These are phyloP conservation scores for Lasiosphaeris hirsuta DNA, from an alignment of 495 filamentous ascomycete species.

Conservation along the genomic window DNA sequence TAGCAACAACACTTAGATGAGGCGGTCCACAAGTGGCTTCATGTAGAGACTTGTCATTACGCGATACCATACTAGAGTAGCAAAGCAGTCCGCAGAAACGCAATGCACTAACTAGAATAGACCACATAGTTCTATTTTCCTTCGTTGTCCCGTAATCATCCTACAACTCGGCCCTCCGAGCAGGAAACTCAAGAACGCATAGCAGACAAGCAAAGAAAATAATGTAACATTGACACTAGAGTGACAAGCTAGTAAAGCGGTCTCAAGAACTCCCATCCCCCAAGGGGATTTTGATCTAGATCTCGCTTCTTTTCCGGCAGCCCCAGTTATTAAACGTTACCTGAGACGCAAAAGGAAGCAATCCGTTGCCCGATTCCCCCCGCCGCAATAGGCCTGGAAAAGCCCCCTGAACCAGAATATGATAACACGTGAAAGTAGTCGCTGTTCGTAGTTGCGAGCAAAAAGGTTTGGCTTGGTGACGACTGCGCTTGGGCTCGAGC, in stretches of 20 bases:
- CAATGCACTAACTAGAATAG: too few species aligned
- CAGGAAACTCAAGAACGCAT: too few species aligned
- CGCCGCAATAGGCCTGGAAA: background rate
- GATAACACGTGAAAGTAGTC: constrained; percentile 16
- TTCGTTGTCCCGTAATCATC: too few species aligned
- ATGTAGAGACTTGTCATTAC: too few species aligned
- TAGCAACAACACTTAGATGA: too few species aligned
- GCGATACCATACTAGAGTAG: too few species aligned
- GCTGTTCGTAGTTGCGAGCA: background rate
- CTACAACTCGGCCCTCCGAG: too few species aligned
- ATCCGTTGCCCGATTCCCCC: background rate
- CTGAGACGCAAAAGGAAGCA: constrained; percentile 7
- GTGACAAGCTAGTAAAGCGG: background rate
- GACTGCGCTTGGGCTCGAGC: background rate
- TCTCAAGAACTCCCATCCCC: constrained; percentile 15
- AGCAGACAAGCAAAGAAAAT: background rate
- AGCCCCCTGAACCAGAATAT: constrained; percentile 11
- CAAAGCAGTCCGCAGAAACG: too few species aligned
- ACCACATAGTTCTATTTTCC: too few species aligned
- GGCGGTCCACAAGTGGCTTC: too few species aligned
- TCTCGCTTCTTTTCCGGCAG: constrained; percentile 12
- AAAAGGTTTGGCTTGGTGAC: background rate
- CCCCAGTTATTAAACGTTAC: constrained; percentile 3
- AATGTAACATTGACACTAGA: constrained; percentile 12
- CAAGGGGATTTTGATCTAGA: constrained; percentile 7